A percentile compares a stretch with the other conserved stretches of the same genome.
Evolutionary conservation across 2,329 filamentous ascomycete species (phyloP).

Genomic region (Pseudocercospora fuligena): DNA sequence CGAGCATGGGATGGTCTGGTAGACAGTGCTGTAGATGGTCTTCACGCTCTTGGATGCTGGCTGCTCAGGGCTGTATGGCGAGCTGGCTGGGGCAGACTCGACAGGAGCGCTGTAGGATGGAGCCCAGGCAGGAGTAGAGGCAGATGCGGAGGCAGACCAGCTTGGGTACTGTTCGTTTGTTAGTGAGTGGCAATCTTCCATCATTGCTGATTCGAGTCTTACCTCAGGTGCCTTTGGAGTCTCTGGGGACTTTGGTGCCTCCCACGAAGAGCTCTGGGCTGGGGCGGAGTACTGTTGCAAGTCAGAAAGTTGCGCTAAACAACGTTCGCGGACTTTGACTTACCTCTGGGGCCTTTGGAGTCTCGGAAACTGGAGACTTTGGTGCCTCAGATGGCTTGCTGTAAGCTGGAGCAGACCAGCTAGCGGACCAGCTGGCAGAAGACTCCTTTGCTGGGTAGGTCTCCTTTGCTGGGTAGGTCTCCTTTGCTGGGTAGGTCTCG

Average conservation of each 20-base stretch:
- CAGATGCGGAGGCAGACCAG: neutral
- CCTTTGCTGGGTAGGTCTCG: neutral
- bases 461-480: slow-evolving; percentile 1
- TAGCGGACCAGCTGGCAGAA: slow-evolving; percentile 8
- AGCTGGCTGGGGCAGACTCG: neutral
- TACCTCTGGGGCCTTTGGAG: neutral
- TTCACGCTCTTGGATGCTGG: neutral
- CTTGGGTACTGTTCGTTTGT: neutral
- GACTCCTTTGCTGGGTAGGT: slow-evolving; percentile 8
- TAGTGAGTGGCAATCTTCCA: neutral
- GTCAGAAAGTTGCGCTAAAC: neutral
- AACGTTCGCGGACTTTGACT: neutral
- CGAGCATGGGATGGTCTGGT: neutral
- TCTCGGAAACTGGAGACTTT: slow-evolving; percentile 7
- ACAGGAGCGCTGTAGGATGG: neutral
- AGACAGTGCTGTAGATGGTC: slow-evolving; percentile 14
- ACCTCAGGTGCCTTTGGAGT: slow-evolving; percentile 1
- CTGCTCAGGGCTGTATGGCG: neutral
- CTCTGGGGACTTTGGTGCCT: slow-evolving; percentile 10
- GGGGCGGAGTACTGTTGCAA: neutral
- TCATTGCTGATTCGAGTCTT: neutral
- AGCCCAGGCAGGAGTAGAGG: neutral
- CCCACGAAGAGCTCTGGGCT: neutral
- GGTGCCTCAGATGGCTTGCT: slow-evolving; percentile 8
- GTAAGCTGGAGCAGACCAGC: slow-evolving; percentile 11